Conservation (phyloP, 73 alveolate species). For the Paraurostyla sp. region DNA sequence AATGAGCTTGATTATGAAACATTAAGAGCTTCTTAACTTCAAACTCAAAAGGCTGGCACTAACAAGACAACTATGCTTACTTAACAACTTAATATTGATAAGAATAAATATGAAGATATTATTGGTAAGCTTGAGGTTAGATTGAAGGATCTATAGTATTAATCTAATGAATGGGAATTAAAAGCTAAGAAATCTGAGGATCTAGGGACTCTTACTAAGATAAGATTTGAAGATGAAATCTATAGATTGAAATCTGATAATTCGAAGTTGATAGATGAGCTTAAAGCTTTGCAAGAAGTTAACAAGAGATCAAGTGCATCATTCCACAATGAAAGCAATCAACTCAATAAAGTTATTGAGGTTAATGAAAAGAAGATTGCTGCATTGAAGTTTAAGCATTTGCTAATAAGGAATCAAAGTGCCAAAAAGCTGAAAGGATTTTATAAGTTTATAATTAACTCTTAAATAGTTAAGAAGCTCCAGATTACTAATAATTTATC, state of each 20-base stretch:
- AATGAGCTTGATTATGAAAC: conserved; percentile 57
- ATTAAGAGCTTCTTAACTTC: not conserved
- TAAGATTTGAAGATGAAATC: conserved; percentile 32
- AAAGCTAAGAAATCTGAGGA: conserved; percentile 7
- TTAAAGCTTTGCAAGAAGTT: not conserved
- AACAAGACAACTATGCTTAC: not conserved
- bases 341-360: not conserved
- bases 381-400: not conserved
- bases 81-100: not conserved
- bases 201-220: not conserved
- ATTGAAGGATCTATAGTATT: not conserved
- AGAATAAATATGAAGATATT: not conserved
- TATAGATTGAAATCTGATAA: not conserved
- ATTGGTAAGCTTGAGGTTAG: conserved; percentile 3
- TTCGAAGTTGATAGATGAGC: not conserved
- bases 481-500: too few relatives aligned
- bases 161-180: not conserved
- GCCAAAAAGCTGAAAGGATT: not conserved
- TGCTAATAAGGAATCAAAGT: not conserved
- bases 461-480: too few relatives aligned
- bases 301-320: conserved; percentile 5
- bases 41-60: not conserved
- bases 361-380: not conserved
- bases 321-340: not conserved
- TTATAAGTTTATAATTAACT: not conserved